Base-by-base conservation (phyloP, 2,329 filamentous ascomycete species). In the Alternaria panax region DNA sequence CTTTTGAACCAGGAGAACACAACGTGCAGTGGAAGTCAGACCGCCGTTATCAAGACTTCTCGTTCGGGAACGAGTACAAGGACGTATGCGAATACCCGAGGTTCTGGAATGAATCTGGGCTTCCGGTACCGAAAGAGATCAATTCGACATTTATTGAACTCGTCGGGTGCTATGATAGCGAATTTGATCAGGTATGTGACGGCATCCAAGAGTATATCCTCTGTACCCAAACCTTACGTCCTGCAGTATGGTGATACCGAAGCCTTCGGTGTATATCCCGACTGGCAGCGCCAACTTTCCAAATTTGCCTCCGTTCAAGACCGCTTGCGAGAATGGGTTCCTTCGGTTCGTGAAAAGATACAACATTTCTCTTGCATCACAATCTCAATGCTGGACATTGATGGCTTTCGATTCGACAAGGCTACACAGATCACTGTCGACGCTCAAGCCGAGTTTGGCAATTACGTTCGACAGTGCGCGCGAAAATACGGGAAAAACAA, bases 251-350 rank as follows among this genome's bases (percentile, higher is more conserved):
- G 40, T 2, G 40, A 42, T 2, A 42, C 40, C 0, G 40, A 42
- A 42, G 40, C 40, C 7, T 42, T 42, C 40, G 40, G 25, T 28
- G 45, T 28, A 20, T 28, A 30, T 0, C 25, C 25, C 8, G 45
- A 28, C 30, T 32, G 85, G 84, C 79, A 88, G 67, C 85, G 57
- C 70, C 85, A 90, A 71, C 80, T 90, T 41, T 83, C 86, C 20
- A 90, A 89, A 65, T 90, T 90, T 74, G 86, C 87, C 47, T 87
- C 85, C 41, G 87, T 89, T 1, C 88, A 90, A 74, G 88, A 90
- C 73, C 86, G 88, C 69, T 79, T 90, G 3, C 83, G 88, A 52
- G 87, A 89, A 66, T 90, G 88, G 88, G 69, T 83, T 25, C 84
- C 85, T 3, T 82, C 83, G 12, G 87, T 89, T 0, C 78, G 83